Evolutionary conservation across 306 rosid species (phyloP), one percentile per base, ranked within the genome.

Genomic region (Sindora glabra): DNA sequence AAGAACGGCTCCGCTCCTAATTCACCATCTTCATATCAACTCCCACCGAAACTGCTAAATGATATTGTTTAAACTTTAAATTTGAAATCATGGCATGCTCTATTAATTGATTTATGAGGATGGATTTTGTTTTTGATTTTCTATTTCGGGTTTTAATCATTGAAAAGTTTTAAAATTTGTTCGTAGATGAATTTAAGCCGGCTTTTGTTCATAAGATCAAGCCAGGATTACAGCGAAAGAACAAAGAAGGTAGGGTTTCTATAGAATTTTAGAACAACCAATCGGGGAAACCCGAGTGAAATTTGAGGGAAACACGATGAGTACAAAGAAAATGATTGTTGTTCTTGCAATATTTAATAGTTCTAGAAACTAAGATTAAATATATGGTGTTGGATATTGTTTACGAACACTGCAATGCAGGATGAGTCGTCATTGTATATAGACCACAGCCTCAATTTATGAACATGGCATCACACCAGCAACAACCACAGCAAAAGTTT

Each of bases 241-340:
- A 87, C 10, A 87, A 87, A 79, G 97, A 87, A 47, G 85, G 85
- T 56, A 77, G 96, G 74, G 86, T 81, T 26, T 74, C 79, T 57
- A 87, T 91, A 65, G 97, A 91, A 53, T 91, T 87, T 68, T 89
- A 81, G 63, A 92, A 86, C 83, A 88, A 88, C 29, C 98, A 92
- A 74, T 5, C 70, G 24, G 98, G 98, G 48, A 92, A 86, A 52
- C 95, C 95, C 6, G 88, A 59, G 92, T 85, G 36, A 74, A 87
- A n/a, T 92, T 92, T 48, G 91, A 88, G 53, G 98, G 98, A 2
- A 88, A 74, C 26, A 81, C 16, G 96, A 91, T 83, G 96, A 88
- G 24, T 85, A 83, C 75, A 88, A 79, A 67, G 91, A 87, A 14
- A 85, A 76, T 34, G 96, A 91, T 15, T 27, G 56, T 15, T 40